Evolutionary conservation across 176 grass and related monocot genomes (phyloP), one percentile per base, ranked within the genome.

Genomic region (Eremochloa ophiuroides): DNA sequence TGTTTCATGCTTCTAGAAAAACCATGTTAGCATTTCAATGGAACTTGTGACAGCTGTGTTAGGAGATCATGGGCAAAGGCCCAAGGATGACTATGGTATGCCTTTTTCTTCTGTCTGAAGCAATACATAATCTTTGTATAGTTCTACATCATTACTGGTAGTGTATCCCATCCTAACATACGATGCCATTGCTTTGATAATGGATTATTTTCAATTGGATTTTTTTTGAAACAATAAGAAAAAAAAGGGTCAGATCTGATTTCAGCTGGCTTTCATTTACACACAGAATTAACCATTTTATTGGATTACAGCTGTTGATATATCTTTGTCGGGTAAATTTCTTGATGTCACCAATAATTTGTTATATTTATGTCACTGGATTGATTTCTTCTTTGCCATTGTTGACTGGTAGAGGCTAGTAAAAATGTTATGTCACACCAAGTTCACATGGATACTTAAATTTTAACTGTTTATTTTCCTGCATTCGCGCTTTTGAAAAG

Each of bases 61-160:
- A 82, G 96, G 96, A 42, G 96, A 99, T 72, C 96, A 95, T 84
- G 93, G 96, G 35, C 96, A 99, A 88, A 91, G 96, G 73, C 96
- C 96, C 5, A 95, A 95, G 33, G 91, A 99, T 91, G 93, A 99
- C 86, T 99, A 93, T 89, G 96, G 96, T 99, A 95, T 16, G 47
- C 8, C 13, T 15, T 81, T 76, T 78, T 84, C 16, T 69, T 51
- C 31, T 70, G 5, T 35, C 40, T 35, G 66, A 56, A 22, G 29
- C 47, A 74, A n/a, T 80, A 59, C 43, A 10, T 81, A 66, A 34
- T 87, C 34, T 77, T 14, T 34, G 31, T 53, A 9, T 70, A 63
- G 31, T 64, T 77, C 13, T 37, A 20, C 66, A 72, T 59, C 7
- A 56, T 41, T 41, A 33, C 27, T 34, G 44, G 79, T 67, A 80